These are phyloP conservation scores for Begonia loranthoides DNA, from an alignment of 306 rosid genomes.

Conservation along the genomic window DNA sequence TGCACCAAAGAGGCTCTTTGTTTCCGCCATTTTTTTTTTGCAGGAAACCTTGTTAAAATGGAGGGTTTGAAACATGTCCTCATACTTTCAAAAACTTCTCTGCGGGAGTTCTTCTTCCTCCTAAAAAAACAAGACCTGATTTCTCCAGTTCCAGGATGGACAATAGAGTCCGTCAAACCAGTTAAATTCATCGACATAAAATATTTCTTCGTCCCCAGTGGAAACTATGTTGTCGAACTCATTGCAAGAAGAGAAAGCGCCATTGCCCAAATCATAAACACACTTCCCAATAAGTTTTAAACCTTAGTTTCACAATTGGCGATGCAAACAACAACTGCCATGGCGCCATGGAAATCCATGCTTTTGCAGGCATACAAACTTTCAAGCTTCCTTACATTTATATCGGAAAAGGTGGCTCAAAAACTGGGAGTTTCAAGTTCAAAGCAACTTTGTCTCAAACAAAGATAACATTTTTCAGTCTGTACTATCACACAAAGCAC, in stretches of 20 bases:
- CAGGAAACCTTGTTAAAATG: constrained; percentile 37
- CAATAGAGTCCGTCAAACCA: constrained; percentile 40
- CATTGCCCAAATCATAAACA: constrained; percentile 40
- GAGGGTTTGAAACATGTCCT: constrained; percentile 36
- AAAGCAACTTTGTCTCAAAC: constrained; percentile 17
- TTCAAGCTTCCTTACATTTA: constrained; percentile 23
- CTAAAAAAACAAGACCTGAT: constrained; percentile 19
- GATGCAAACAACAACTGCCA: constrained; percentile 44
- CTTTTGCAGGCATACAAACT: constrained; percentile 31
- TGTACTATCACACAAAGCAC: constrained; percentile 28
- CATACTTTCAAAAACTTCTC: constrained; percentile 37
- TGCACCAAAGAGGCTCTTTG: too few relatives aligned
- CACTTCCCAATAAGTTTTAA: constrained; percentile 26
- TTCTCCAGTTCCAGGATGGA: constrained; percentile 48
- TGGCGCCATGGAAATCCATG: constrained; percentile 36
- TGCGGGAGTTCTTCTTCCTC: constrained; percentile 36
- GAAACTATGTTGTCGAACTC: constrained; percentile 28
- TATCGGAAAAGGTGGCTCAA: constrained; percentile 27
- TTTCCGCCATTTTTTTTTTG: not conserved
- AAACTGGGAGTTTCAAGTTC: constrained; percentile 28
- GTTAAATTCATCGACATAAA: constrained; percentile 30
- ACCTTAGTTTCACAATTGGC: constrained; percentile 36
- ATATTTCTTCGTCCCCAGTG: constrained; percentile 38
- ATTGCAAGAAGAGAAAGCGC: constrained; percentile 38
- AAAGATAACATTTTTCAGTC: constrained; percentile 33